These are phyloP conservation scores for Rhypophila decipiens DNA, from an alignment of 495 filamentous ascomycete genomes.

Conservation along the genomic window DNA sequence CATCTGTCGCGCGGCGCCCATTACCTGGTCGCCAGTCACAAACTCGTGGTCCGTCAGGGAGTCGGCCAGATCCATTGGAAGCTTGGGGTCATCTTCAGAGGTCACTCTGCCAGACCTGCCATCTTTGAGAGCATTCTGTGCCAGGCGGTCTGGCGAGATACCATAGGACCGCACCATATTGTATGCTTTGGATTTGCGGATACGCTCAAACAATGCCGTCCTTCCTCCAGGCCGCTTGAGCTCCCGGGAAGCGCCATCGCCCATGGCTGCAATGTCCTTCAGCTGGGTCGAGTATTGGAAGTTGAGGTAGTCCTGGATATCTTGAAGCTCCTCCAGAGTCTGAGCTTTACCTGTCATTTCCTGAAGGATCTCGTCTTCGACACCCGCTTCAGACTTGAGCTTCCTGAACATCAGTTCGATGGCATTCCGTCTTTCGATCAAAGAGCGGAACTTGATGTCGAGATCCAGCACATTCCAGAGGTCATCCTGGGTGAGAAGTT, in stretches of 20 bases:
- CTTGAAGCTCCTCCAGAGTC: constrained; percentile 89
- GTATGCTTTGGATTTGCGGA: constrained; percentile 72
- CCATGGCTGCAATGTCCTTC: constrained; percentile 62
- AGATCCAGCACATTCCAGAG: constrained; percentile 91
- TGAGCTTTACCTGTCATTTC: constrained; percentile 68
- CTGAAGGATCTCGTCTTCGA: constrained; percentile 63
- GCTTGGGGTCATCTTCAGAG: constrained; percentile 69
- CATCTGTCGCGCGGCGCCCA: constrained; percentile 75
- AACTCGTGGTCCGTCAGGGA: constrained; percentile 65
- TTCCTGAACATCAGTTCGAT: constrained; percentile 72
- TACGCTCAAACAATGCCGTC: constrained; percentile 69
- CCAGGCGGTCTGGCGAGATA: constrained; percentile 81
- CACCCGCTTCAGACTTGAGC: constrained; percentile 48
- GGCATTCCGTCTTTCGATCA: constrained; percentile 80
- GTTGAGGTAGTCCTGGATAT: constrained; percentile 92
- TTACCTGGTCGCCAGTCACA: constrained; percentile 64
- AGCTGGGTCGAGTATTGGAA: constrained; percentile 84
- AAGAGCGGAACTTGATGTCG: constrained; percentile 86
- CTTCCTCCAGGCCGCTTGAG: constrained; percentile 72
- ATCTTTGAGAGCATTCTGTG: constrained; percentile 72
- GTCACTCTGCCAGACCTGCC: constrained; percentile 70
- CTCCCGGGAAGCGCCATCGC: constrained; percentile 40
- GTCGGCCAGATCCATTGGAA: constrained; percentile 83
- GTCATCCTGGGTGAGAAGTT: constrained; percentile 85
- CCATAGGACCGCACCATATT: constrained; percentile 82